Base-by-base conservation (phyloP, 179 eudicot genomes). In the Drosera spatulata region DNA sequence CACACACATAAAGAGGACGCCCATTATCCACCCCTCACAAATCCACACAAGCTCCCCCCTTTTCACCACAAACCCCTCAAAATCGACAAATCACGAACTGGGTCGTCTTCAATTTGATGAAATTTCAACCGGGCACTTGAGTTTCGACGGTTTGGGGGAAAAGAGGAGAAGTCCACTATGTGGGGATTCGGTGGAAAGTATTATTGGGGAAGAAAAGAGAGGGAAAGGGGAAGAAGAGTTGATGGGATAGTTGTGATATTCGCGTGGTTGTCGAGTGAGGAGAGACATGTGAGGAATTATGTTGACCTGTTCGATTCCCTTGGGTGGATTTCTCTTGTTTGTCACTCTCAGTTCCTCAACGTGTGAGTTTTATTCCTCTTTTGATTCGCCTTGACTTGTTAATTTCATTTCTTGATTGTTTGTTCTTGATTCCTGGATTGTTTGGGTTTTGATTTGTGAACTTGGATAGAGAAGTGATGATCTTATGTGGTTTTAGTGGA, bases 201-300 rank as follows among this genome's bases (percentile, higher is more conserved):
- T 51, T 88, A 93, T 59, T 93, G 99, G 99, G 93, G 94, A 54
- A 83, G 82, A 53, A 80, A 74, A 61, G 83, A 73, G 45, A 73
- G 66, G 56, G 75, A 54, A 44, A 76, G 67, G 52, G 74, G 53
- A 69, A 66, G 59, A 44, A 22, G 33, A 22, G 1, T 22, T 22
- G 76, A 77, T 66, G 97, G 97, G 37, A 80, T 93, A 11, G 85
- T 93, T 56, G 91, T 93, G 68, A 72, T 85, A 39, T 93, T 86
- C 44, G 94, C 88, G 37, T 93, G 99, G 99, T 86, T 90, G 95
- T 93, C 95, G n/a, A 93, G 99, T 73, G 77, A 86, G 63, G 87
- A 86, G 15, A 86, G 65, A 70, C 94, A 86, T 69, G 64, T 90
- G 74, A 89, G 78, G 81, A 82, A 73, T 71, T 90, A 86, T 61